Percentiles rank a stretch among this genome's conserved stretches.
Evolutionary conservation across 169 alveolate species (phyloP).

Genomic region (Plasmodium gaboni): DNA sequence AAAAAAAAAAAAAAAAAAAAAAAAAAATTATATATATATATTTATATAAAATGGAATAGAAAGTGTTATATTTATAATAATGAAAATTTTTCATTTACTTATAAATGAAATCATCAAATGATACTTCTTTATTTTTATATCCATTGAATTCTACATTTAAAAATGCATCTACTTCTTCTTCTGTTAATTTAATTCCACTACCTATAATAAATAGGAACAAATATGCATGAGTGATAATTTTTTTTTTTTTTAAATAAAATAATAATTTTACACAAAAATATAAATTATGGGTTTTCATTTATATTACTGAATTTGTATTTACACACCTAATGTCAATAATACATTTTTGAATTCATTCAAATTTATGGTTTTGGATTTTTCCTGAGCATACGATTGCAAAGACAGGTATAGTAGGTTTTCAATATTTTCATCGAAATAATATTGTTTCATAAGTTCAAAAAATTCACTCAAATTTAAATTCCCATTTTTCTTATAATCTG

Average conservation of each 20-base stretch:
- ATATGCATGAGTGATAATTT: neutral
- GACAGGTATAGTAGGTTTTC: slow-evolving; percentile 54
- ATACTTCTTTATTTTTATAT: slow-evolving; percentile 48
- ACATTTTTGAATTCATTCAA: slow-evolving; percentile 28
- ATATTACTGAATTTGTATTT: slow-evolving; percentile 5
- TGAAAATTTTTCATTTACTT: slow-evolving; percentile 47
- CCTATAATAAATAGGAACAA: slow-evolving; percentile 19
- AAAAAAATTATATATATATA: no score
- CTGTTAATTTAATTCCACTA: slow-evolving; percentile 55
- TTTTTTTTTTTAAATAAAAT: slow-evolving; percentile 10
- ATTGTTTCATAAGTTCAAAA: slow-evolving; percentile 68
- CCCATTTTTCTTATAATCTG: slow-evolving; percentile 63
- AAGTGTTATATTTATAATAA: slow-evolving; percentile 10
- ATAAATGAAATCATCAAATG: slow-evolving; percentile 69
- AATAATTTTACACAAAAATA: slow-evolving; percentile 13
- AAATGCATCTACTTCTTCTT: slow-evolving; percentile 75
- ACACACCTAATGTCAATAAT: slow-evolving; percentile 72
- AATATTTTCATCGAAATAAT: slow-evolving; percentile 71
- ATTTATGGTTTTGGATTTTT: slow-evolving; percentile 45
- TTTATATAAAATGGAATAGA: slow-evolving; percentile 30
- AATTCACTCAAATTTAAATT: slow-evolving; percentile 63
- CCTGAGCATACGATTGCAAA: slow-evolving; percentile 51
- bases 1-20: slow-evolving; percentile 4
- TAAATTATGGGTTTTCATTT: neutral
- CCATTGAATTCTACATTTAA: slow-evolving; percentile 62